Evolutionary conservation across 2,329 filamentous ascomycete species (phyloP).

Genomic region (Orbilia oligospora): DNA sequence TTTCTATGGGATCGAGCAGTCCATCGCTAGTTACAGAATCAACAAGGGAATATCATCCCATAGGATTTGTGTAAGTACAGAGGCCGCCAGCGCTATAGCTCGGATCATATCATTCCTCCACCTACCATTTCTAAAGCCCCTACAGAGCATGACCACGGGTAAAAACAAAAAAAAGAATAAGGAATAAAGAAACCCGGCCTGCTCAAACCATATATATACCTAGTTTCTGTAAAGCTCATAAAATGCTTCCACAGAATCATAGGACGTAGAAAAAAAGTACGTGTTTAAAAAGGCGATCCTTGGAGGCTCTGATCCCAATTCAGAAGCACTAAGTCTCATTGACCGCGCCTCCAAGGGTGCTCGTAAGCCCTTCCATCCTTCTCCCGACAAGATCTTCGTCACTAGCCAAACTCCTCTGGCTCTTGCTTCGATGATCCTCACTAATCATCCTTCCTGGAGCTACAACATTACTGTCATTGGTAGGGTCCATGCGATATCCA

Average conservation of each 20-base stretch:
- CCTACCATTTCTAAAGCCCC: neutral
- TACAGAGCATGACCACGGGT: neutral
- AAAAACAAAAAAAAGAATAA: neutral
- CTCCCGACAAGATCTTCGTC: conserved; percentile 73
- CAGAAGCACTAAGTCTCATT: conserved; percentile 70
- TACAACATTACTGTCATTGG: conserved; percentile 51
- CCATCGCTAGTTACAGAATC: neutral
- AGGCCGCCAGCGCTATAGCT: too few species aligned
- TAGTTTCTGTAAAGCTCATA: conserved; percentile 7
- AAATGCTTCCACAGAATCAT: neutral
- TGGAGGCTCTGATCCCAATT: conserved; percentile 55
- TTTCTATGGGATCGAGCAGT: neutral
- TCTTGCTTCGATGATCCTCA: conserved; percentile 67
- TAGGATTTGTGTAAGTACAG: neutral
- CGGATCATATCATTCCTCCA: neutral
- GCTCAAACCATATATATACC: conserved; percentile 16
- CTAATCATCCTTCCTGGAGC: conserved; percentile 39
- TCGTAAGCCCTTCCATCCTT: conserved; percentile 70
- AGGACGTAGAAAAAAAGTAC: neutral
- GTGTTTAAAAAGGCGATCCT: neutral
- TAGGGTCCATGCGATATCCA: conserved; percentile 45
- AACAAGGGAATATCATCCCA: neutral
- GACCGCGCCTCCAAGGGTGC: conserved; percentile 66
- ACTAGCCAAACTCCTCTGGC: conserved; percentile 72
- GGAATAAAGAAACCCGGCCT: neutral